These are phyloP conservation scores for Kodamaea nitidulidarum DNA, from an alignment of 805 yeast genomes.

Conservation along the genomic window DNA sequence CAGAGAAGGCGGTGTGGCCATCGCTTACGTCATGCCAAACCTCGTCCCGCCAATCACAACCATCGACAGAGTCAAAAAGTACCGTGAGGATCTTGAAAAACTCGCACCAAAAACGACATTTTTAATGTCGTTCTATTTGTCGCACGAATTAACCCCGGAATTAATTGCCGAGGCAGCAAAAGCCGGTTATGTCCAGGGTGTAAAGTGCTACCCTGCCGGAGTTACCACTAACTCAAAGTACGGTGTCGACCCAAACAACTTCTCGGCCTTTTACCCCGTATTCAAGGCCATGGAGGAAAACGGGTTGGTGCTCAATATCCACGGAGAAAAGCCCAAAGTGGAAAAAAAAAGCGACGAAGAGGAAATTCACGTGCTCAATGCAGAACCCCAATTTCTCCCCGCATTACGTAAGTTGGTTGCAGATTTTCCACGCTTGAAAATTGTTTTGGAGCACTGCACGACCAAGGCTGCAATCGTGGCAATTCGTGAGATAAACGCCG, in stretches of 20 bases:
- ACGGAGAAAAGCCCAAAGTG: conserved; percentile 85
- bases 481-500: conserved; percentile 58
- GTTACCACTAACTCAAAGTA: conserved; percentile 94
- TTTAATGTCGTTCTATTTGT: conserved; percentile 84
- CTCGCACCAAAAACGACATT: conserved; percentile 82
- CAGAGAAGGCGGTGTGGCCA: conserved; percentile 82
- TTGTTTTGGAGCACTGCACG: conserved; percentile 92
- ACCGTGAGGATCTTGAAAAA: conserved; percentile 58
- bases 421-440: conserved; percentile 82
- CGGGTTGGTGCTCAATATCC: conserved; percentile 76
- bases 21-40: conserved; percentile 96
- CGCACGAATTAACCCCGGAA: conserved; percentile 79
- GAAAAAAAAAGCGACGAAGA: conserved; percentile 30
- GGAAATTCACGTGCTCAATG: conserved; percentile 86
- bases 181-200: conserved; percentile 69
- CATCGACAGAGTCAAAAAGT: conserved; percentile 63
- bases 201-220: conserved; percentile 98
- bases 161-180: conserved; percentile 74
- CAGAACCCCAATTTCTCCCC: conserved; percentile 90
- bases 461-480: conserved; percentile 83
- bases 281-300: conserved; percentile 84
- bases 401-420: conserved; percentile 72
- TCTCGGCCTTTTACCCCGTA: conserved; percentile 81
- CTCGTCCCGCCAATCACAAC: conserved; percentile 88
- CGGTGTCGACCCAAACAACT: conserved; percentile 93